phyloP scores from a whole-genome alignment of 768 basidiomycete species.

The Exidia glandulosa region DNA sequence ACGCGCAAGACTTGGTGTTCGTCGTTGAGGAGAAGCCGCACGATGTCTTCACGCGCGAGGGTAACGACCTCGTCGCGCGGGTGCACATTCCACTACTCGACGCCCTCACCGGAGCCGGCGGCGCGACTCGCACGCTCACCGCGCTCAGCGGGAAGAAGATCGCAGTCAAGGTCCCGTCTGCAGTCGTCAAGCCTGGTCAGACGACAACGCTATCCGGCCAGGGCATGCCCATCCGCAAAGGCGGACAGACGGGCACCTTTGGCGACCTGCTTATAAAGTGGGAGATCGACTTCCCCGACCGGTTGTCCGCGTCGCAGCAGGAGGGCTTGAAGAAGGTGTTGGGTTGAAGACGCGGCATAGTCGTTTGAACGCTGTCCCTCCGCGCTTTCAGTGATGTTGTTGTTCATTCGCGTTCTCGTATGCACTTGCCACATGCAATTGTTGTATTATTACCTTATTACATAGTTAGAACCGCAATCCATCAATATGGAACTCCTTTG shows the following conservation, averaged over 20 bases:
- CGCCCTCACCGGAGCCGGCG: slow-evolving; percentile 53
- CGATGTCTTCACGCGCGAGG: slow-evolving; percentile 59
- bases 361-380: no score
- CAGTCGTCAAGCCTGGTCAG: slow-evolving; percentile 67
- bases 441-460: no score
- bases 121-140: slow-evolving; percentile 46
- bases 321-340: slow-evolving; percentile 63
- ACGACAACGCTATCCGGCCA: slow-evolving; percentile 61
- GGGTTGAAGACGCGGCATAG: no score
- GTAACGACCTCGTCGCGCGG: slow-evolving; percentile 61
- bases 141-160: slow-evolving; percentile 72
- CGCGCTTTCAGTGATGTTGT: no score
- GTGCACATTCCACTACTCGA: slow-evolving; percentile 69
- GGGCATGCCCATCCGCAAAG: slow-evolving; percentile 88
- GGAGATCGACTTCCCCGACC: slow-evolving; percentile 77
- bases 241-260: slow-evolving; percentile 53
- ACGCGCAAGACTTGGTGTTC: slow-evolving; percentile 87
- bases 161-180: slow-evolving; percentile 52
- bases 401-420: no score
- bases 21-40: slow-evolving; percentile 95
- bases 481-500: no score
- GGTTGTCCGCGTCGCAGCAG: slow-evolving; percentile 66
- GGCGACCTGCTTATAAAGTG: slow-evolving; percentile 78
- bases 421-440: no score
- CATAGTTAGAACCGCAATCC: no score